phyloP scores from a whole-genome alignment of 305 asterid species.

The Solanum hybrid region DNA sequence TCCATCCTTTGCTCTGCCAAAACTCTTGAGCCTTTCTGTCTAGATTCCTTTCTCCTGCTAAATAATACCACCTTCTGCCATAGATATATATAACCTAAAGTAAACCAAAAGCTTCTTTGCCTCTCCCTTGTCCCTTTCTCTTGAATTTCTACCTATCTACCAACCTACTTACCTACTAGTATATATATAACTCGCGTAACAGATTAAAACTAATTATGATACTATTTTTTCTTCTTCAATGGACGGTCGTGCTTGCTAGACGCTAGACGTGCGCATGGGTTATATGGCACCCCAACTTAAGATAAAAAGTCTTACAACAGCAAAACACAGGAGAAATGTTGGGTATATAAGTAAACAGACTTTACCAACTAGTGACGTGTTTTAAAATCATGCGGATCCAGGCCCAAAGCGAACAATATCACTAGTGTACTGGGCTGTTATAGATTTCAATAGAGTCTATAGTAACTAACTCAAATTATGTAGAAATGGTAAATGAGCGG shows the following conservation, averaged over 20 bases:
- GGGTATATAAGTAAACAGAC: neutral
- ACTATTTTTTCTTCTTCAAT: neutral
- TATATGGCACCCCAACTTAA: neutral
- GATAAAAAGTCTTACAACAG: neutral
- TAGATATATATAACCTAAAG: neutral
- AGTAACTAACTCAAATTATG: neutral
- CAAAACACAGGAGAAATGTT: neutral
- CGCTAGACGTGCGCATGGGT: neutral
- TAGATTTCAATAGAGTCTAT: neutral
- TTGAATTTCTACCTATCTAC: neutral
- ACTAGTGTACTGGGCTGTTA: neutral
- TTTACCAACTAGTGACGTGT: neutral
- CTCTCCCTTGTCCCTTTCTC: neutral
- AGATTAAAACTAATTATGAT: neutral
- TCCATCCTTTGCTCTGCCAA: neutral
- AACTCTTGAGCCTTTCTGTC: constrained; percentile 16
- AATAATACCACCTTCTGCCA: neutral
- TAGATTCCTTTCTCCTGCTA: constrained; percentile 28
- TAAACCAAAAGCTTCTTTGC: neutral
- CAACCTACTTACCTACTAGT: neutral
- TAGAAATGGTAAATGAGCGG: neutral
- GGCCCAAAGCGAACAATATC: neutral
- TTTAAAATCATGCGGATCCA: neutral
- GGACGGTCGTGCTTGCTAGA: neutral
- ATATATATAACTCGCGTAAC: neutral